Evolutionary conservation across 73 alveolate species (phyloP).

Genomic region (Tetrahymena borealis): DNA sequence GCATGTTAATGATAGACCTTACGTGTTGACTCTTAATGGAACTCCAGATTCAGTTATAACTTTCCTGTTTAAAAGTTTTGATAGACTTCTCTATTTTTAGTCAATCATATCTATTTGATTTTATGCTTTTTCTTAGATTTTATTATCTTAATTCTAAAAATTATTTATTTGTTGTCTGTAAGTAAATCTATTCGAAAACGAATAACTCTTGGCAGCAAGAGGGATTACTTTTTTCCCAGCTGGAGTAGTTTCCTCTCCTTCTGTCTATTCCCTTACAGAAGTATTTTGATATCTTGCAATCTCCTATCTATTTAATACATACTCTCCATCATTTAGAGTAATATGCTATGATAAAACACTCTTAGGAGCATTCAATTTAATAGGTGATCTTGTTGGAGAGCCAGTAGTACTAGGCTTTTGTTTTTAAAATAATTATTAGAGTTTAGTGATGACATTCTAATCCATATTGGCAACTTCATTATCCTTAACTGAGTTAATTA

Average conservation of each 20-base stretch:
- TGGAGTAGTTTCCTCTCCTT: background rate
- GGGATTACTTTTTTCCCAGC: background rate
- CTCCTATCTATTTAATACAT: background rate
- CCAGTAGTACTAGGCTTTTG: background rate
- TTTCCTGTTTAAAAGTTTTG: background rate
- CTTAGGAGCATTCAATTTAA: background rate
- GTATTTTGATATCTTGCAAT: background rate
- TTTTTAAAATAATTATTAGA: background rate
- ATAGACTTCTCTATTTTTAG: background rate
- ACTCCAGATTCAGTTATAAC: background rate
- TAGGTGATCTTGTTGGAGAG: background rate
- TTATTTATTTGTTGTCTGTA: background rate
- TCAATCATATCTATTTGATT: background rate
- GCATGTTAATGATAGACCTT: background rate
- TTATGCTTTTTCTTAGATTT: background rate
- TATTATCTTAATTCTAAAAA: background rate
- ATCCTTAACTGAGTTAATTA: background rate
- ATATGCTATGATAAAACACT: background rate
- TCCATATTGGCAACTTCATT: background rate
- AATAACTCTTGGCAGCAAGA: background rate
- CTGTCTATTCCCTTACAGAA: background rate
- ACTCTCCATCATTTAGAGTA: background rate
- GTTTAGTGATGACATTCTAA: background rate
- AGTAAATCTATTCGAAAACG: background rate
- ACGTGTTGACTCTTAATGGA: background rate